Evolutionary conservation across 2,329 filamentous ascomycete genomes (phyloP), one percentile per base, ranked within the genome.

Genomic region (Clonostachys sp.): DNA sequence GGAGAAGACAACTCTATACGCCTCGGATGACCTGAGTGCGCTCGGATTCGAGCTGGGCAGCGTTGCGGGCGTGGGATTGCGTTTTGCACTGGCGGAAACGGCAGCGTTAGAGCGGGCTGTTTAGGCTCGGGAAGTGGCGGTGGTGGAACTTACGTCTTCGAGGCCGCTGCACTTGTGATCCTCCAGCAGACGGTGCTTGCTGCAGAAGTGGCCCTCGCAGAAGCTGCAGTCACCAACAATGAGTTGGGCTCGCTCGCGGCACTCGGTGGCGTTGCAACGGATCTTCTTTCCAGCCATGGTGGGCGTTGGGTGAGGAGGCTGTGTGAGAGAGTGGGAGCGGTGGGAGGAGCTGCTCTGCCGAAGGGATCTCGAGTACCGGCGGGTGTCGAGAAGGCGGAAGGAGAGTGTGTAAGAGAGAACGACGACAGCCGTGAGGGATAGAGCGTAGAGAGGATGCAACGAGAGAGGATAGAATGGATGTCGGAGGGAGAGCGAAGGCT

Each of bases 191-290:
- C 94, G 81, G 72, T 99, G 94, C 74, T 91, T 95, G 59, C 89
- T 89, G 72, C 94, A 99, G 76, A 89, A 97, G 66, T 95, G 89
- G 42, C 91, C 91, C 48, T 86, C 78, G 75, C 94, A 99, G 77
- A 97, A 97, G 51, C 84, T 86, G 72, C 94, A 99, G 74, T 97
- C 92, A 47, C 94, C 94, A 50, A 96, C 89, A 61, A 99, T 96
- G 55, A 89, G 86, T 69, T 96, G 91, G 14, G 91, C 91, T 33
- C 81, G 80, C 58, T 90, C 85, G 64, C 84, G 89, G 83, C 94
- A 97, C 57, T 91, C 85, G 71, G 92, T 91, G 74, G 89, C 91
- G 55, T 79, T 86, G 77, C 94, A 97, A 59, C 88, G 85, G 57
- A 87, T 83, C 78, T 88, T 90, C 73, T 86, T 89, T 52, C 84